These are phyloP conservation scores for Dictyostelium firmibasis DNA, from an alignment of 78 protist genomes.

Conservation along the genomic window DNA sequence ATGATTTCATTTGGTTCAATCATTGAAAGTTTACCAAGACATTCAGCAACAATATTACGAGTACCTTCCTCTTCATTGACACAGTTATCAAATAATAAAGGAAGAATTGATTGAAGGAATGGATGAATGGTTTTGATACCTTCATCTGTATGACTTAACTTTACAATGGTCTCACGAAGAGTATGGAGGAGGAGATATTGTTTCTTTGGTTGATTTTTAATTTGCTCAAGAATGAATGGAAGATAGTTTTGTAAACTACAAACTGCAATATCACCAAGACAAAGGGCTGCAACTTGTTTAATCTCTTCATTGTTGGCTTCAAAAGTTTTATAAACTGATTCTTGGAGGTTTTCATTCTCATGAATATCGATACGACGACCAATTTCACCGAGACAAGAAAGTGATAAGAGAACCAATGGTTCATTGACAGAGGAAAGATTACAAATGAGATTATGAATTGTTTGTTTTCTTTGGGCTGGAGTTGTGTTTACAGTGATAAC, in stretches of 20 bases:
- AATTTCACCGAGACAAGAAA: slow-evolving; percentile 92
- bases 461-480: not conserved
- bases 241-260: slow-evolving; percentile 76
- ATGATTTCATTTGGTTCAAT: slow-evolving; percentile 82
- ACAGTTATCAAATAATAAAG: slow-evolving; percentile 77
- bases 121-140: slow-evolving; percentile 56
- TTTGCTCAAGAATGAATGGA: slow-evolving; percentile 85
- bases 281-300: slow-evolving; percentile 88
- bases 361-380: slow-evolving; percentile 86
- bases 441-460: slow-evolving; percentile 61
- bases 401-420: slow-evolving; percentile 66
- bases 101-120: slow-evolving; percentile 47
- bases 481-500: slow-evolving; percentile 50
- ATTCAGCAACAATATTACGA: slow-evolving; percentile 94
- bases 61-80: slow-evolving; percentile 93
- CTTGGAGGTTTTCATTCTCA: slow-evolving; percentile 15
- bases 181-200: slow-evolving; percentile 93
- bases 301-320: slow-evolving; percentile 86
- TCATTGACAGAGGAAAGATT: slow-evolving; percentile 31
- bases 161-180: slow-evolving; percentile 86
- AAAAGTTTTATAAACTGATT: slow-evolving; percentile 59
- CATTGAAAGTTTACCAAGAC: slow-evolving; percentile 92
- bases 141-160: not conserved
- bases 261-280: slow-evolving; percentile 82
- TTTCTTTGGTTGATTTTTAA: slow-evolving; percentile 71